Evolutionary conservation across 441 rosid species (phyloP).

Genomic region (Macaranga tanarius): DNA sequence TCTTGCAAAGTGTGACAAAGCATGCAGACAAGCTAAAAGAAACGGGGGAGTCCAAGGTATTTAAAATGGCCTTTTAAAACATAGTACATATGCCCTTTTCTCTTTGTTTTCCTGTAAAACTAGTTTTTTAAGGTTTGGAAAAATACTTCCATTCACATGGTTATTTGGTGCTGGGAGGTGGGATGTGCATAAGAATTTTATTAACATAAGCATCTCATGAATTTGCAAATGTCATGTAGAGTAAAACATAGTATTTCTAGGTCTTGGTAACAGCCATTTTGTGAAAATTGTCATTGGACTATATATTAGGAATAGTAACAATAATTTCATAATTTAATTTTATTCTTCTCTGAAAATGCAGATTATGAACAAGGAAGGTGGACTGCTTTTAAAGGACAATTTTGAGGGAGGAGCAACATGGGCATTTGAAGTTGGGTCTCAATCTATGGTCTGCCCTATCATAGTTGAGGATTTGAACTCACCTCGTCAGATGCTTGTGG

Average conservation of each 20-base stretch:
- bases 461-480: slow-evolving; percentile 85
- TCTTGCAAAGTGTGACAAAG: slow-evolving; percentile 91
- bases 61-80: neutral
- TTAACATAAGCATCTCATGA: neutral
- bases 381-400: slow-evolving; percentile 48
- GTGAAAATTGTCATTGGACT: too few species aligned
- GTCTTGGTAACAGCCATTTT: neutral
- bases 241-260: neutral
- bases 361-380: slow-evolving; percentile 61
- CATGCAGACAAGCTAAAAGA: slow-evolving; percentile 90
- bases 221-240: neutral
- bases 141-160: neutral
- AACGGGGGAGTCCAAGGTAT: slow-evolving; percentile 81
- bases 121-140: neutral
- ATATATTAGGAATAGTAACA: too few species aligned
- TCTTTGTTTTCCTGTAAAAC: too few species aligned
- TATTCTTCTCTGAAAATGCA: slow-evolving; percentile 31
- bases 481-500: slow-evolving; percentile 89
- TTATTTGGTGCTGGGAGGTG: neutral
- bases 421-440: slow-evolving; percentile 95
- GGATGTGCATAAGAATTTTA: neutral
- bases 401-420: slow-evolving; percentile 92
- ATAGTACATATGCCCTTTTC: neutral
- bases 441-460: slow-evolving; percentile 81
- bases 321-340: neutral